Evolutionary conservation across 228 moss, liverwort and hornwort genomes (phyloP), one percentile per base, ranked within the genome.

Genomic region (Sphagnum magellanicum): DNA sequence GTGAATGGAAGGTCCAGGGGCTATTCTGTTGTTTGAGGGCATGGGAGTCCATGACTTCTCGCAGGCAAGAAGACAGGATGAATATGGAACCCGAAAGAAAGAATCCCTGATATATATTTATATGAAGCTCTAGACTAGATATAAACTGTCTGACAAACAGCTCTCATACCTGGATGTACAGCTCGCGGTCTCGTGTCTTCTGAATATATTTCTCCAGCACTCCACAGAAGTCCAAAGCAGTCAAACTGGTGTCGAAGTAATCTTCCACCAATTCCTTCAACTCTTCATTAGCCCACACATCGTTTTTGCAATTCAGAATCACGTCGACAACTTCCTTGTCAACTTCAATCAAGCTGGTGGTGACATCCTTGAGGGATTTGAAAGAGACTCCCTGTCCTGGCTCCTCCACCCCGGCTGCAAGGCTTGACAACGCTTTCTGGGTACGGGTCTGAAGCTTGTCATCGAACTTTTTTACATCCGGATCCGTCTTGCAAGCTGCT

Each of bases 281-380:
- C 73, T 94, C 91, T 63, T 85, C 79, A n/a, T 87, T 91, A 2
- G 87, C 87, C 93, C 93, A 94, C 1, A 89, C 87, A 70, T 91
- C 91, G 53, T 85, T 74, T 69, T 89, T 91, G 77, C 81, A 87
- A 0, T 79, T 80, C 6, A 87, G 77, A 57, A 94, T 91, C 68
- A 87, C 75, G 14, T 87, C 74, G 52, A 84, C 79, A 51, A 94
- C 93, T 46, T 94, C 87, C 55, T 89, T 71, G 50, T 94, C 91
- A 12, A 94, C 88, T 63, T 87, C 89, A 48, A 89, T 63, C 71
- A 94, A 79, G 58, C 81, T 89, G 4, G 75, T 87, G 2, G 91
- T 89, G 1, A 94, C 91, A 16, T 89, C 89, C 74, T 87, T 83
- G 5, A 94, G 77, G 4, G 87, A 83, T 67, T 79, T 75, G 75